These are phyloP conservation scores for Pelargonium australe DNA, from an alignment of 441 rosid species.

Conservation along the genomic window DNA sequence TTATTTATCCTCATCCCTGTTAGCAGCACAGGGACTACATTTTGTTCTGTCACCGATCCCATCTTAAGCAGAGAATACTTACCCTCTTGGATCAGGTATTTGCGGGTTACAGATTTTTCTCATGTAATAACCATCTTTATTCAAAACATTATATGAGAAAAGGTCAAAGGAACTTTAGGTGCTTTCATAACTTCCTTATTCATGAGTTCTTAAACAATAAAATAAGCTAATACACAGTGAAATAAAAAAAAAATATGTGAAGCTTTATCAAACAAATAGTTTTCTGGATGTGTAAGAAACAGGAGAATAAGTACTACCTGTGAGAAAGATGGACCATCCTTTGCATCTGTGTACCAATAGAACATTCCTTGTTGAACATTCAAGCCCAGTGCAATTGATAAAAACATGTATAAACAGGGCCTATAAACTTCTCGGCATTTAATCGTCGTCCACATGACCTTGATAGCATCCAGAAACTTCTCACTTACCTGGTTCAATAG, in stretches of 20 bases:
- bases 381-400: slow-evolving; percentile 66
- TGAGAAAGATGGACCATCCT: slow-evolving; percentile 73
- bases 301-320: slow-evolving; percentile 42
- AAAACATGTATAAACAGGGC: slow-evolving; percentile 83
- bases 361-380: slow-evolving; percentile 84
- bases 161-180: too few relatives aligned
- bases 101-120: too few relatives aligned
- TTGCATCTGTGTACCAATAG: slow-evolving; percentile 85
- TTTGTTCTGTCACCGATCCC: too few relatives aligned
- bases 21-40: too few relatives aligned
- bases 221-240: not conserved
- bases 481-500: slow-evolving; percentile 46
- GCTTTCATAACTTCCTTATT: too few relatives aligned
- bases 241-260: not conserved
- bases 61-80: too few relatives aligned
- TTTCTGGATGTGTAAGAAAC: not conserved
- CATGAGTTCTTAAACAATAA: too few relatives aligned
- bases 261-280: slow-evolving; percentile 2
- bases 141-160: too few relatives aligned
- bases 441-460: slow-evolving; percentile 79
- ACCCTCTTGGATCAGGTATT: too few relatives aligned
- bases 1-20: too few relatives aligned
- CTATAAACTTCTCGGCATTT: slow-evolving; percentile 79
- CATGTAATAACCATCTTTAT: too few relatives aligned
- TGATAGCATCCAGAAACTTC: slow-evolving; percentile 65